These are phyloP conservation scores for Anacardium occidentale DNA, from an alignment of 345 rosid species.

Conservation along the genomic window DNA sequence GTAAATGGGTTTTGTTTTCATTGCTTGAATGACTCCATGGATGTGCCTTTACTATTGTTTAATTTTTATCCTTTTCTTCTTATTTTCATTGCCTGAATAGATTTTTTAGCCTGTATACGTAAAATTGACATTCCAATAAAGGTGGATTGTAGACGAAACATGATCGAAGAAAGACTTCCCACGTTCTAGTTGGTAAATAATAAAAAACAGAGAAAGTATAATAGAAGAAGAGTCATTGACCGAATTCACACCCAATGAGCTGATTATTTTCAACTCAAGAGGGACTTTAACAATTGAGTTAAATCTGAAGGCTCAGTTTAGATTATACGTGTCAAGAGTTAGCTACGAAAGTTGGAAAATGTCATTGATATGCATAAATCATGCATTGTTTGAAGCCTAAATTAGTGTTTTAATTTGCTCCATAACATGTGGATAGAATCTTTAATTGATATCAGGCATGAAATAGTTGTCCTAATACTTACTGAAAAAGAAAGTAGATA, in stretches of 20 bases:
- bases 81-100: neutral
- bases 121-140: neutral
- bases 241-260: too few relatives aligned
- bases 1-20: constrained; percentile 17
- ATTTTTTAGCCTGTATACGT: neutral
- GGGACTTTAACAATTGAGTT: too few relatives aligned
- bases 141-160: too few relatives aligned
- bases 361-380: neutral
- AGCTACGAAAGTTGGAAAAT: neutral
- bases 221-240: too few relatives aligned
- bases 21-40: neutral
- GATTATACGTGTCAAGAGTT: neutral
- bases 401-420: neutral
- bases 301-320: too few relatives aligned
- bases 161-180: too few relatives aligned
- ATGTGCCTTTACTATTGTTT: too few relatives aligned
- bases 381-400: constrained; percentile 1
- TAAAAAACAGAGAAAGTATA: too few relatives aligned
- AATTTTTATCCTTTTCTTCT: too few relatives aligned
- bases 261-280: too few relatives aligned
- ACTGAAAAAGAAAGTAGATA: neutral
- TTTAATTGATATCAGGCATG: neutral
- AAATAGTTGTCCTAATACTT: neutral
- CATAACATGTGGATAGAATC: neutral
- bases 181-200: too few relatives aligned